Evolutionary conservation across 495 filamentous ascomycete species (phyloP).

Genomic region (Letharia columbiana): DNA sequence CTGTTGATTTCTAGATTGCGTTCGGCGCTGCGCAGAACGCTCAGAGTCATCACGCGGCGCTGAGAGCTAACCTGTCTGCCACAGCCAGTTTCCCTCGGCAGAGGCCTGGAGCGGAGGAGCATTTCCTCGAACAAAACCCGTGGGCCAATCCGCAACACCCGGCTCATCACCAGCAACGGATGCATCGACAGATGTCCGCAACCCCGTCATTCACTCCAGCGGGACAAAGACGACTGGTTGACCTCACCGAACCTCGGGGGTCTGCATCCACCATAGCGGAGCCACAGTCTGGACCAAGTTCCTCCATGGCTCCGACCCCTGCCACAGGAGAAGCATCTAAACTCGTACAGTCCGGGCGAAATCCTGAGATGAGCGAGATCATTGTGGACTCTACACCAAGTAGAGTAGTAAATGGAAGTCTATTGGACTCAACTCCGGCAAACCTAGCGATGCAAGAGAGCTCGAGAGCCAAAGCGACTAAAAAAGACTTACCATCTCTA

Average conservation of each 20-base stretch:
- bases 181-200: slow-evolving; percentile 34
- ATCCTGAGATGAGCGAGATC: not conserved
- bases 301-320: slow-evolving; percentile 40
- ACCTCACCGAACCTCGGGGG: slow-evolving; percentile 45
- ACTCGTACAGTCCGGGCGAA: not conserved
- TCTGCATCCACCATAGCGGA: slow-evolving; percentile 51
- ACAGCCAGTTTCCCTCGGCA: slow-evolving; percentile 31
- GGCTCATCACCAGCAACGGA: slow-evolving; percentile 42
- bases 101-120: slow-evolving; percentile 63
- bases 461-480: not conserved
- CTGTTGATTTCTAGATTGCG: slow-evolving; percentile 24
- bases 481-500: not conserved
- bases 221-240: slow-evolving; percentile 43
- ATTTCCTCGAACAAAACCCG: slow-evolving; percentile 72
- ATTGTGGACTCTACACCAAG: slow-evolving; percentile 13
- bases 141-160: slow-evolving; percentile 88
- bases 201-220: slow-evolving; percentile 44
- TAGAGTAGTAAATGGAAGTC: not conserved
- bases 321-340: slow-evolving; percentile 9
- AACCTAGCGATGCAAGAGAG: not conserved
- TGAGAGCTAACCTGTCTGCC: slow-evolving; percentile 17
- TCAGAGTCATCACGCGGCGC: slow-evolving; percentile 16
- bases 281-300: slow-evolving; percentile 38
- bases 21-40: slow-evolving; percentile 23
- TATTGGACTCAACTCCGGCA: not conserved